Evolutionary conservation across 805 yeast species (phyloP), one percentile per base, ranked within the genome.

Genomic region (Hanseniaspora occidentalis): DNA sequence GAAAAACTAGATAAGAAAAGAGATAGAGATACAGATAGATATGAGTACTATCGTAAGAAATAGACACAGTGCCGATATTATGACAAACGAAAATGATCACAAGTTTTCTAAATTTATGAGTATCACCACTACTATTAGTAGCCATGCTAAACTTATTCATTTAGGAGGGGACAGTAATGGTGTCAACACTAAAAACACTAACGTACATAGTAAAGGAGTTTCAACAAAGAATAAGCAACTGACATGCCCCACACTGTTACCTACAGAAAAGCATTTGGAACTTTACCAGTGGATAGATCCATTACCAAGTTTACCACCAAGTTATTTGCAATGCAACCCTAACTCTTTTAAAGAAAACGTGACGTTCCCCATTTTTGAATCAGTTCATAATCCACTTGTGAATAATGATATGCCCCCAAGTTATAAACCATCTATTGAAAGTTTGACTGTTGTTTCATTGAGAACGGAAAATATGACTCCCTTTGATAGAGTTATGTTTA

Each of bases 391-490:
- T 31, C 11, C 37, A 2, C 63, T 60, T 3, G 39, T 47, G 21
- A 79, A 75, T 36, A 34, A 35, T 10, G 37, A 31, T 19, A 6
- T 33, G 24, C 70, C 82, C 5, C 96, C 96, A 1, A 41, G 44
- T 0, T 84, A 84, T 55, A 39, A 70, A 0, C 81, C 95, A 0
- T 70, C 94, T 0, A 74, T 81, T 1, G 69, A 74, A 48, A 71
- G 75, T 40, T 52, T 75, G 2, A 78, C 84, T 0, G 50, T 71
- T 1, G 68, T 79, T 1, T 55, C 71, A 6, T 65, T 86, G 50
- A 88, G 86, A 53, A 51, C 70, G 36, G 96, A 86, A 57, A 76
- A 86, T 79, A 45, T 74, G 1, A 70, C 84, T 3, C 96, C 96
- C 0, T 81, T 78, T 53, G 86, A 80, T 48, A 64, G 75, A 2